A percentile compares a stretch with the other conserved stretches of the same genome.
Conservation (phyloP, 352 stramenopile species). For the Stramenopiles sp. region DNA sequence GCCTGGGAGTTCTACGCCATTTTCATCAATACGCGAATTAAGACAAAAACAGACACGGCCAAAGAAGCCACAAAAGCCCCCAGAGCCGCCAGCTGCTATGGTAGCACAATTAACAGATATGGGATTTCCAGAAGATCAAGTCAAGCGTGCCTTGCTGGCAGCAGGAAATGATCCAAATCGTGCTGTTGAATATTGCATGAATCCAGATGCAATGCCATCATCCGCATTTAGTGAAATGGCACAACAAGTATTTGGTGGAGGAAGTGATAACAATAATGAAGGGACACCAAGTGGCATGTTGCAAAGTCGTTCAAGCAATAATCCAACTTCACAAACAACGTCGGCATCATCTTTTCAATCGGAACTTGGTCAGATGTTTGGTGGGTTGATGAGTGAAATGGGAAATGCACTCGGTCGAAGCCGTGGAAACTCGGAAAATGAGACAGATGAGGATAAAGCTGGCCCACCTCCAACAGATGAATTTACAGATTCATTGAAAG, state of each 20-base stretch:
- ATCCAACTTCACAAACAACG: background rate
- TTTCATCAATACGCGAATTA: too few relatives aligned
- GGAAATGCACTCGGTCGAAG: too few relatives aligned
- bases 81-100: background rate
- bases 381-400: background rate
- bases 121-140: background rate
- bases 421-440: background rate
- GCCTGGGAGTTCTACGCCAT: too few relatives aligned
- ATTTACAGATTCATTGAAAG: background rate
- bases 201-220: background rate
- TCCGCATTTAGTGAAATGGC: background rate
- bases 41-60: too few relatives aligned
- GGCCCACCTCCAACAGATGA: background rate
- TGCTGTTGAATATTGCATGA: background rate
- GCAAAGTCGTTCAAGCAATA: background rate
- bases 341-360: background rate
- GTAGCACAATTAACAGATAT: background rate
- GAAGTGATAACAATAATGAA: background rate
- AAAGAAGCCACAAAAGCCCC: too few relatives aligned
- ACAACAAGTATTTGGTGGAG: background rate
- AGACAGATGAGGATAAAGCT: background rate
- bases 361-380: background rate
- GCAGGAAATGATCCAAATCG: background rate
- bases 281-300: background rate
- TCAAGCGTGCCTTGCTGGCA: background rate